Conservation (phyloP, 441 rosid species). For the Viola pubescens region DNA sequence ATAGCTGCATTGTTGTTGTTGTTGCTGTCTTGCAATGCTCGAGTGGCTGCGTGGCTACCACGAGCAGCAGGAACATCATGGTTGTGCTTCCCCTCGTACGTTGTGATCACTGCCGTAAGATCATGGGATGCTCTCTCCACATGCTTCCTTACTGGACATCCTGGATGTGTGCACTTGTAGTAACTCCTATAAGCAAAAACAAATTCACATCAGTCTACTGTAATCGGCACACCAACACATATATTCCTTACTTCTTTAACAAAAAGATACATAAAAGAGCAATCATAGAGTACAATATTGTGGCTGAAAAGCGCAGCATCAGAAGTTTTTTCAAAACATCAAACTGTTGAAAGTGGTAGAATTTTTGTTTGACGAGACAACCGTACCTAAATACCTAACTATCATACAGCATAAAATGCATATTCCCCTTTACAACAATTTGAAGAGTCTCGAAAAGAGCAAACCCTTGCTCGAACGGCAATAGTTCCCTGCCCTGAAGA, state of each 20-base stretch:
- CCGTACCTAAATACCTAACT: no score
- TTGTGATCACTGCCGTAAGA: conserved; percentile 71
- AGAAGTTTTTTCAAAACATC: background rate
- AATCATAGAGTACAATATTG: background rate
- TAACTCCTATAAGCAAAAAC: conserved; percentile 54
- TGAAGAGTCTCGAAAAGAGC: no score
- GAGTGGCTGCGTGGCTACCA: conserved; percentile 34
- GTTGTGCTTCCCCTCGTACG: conserved; percentile 90
- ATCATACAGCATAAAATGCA: no score
- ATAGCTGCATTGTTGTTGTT: conserved; percentile 17
- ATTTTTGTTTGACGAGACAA: no score
- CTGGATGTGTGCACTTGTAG: conserved; percentile 75
- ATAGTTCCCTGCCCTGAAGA: no score
- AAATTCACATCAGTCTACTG: no score
- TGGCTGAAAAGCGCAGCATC: background rate
- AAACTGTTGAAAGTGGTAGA: no score
- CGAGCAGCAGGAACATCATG: conserved; percentile 84
- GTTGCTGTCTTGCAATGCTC: conserved; percentile 21
- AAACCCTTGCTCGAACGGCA: no score
- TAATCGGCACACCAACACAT: no score
- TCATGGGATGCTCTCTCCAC: conserved; percentile 85
- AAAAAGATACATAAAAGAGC: conserved; percentile 1
- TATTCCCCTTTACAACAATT: no score
- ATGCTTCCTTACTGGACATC: conserved; percentile 84
- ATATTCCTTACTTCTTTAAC: no score